phyloP scores from a whole-genome alignment of 345 rosid species.

The Citrus glauca region DNA sequence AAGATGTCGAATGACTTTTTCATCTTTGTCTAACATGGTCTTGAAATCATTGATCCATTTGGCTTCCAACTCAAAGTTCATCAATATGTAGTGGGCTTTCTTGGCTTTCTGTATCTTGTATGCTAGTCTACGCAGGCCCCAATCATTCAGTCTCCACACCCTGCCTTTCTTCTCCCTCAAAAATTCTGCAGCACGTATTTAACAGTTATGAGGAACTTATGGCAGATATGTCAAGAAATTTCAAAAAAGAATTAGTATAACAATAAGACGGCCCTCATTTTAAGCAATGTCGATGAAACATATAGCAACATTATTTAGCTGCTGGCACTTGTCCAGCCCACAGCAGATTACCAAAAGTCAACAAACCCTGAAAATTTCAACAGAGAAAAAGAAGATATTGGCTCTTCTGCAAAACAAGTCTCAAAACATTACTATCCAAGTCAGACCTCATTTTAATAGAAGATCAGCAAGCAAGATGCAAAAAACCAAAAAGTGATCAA shows the following conservation, averaged over 20 bases:
- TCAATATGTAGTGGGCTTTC: slow-evolving; percentile 75
- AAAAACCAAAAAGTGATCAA: not conserved
- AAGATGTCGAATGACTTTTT: slow-evolving; percentile 83
- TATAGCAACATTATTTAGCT: not conserved
- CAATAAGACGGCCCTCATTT: not conserved
- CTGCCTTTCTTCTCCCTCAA: slow-evolving; percentile 79
- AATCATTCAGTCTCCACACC: slow-evolving; percentile 83
- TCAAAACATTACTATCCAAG: not conserved
- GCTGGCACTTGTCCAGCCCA: not conserved
- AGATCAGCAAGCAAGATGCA: too few species aligned
- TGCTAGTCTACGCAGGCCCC: slow-evolving; percentile 90
- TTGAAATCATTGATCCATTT: slow-evolving; percentile 79
- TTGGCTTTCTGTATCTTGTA: slow-evolving; percentile 84
- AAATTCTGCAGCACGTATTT: slow-evolving; percentile 46
- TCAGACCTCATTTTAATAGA: not conserved
- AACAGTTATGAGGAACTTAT: not conserved
- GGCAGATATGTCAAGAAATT: not conserved
- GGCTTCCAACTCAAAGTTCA: slow-evolving; percentile 94
- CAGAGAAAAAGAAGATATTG: not conserved
- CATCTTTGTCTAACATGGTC: slow-evolving; percentile 72
- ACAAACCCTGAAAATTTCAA: not conserved
- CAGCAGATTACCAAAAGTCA: not conserved
- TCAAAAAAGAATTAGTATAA: not conserved
- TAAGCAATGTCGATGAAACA: not conserved
- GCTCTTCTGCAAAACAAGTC: not conserved